phyloP scores from a whole-genome alignment of 176 grass and related monocot genomes.

The Musa itinerans region DNA sequence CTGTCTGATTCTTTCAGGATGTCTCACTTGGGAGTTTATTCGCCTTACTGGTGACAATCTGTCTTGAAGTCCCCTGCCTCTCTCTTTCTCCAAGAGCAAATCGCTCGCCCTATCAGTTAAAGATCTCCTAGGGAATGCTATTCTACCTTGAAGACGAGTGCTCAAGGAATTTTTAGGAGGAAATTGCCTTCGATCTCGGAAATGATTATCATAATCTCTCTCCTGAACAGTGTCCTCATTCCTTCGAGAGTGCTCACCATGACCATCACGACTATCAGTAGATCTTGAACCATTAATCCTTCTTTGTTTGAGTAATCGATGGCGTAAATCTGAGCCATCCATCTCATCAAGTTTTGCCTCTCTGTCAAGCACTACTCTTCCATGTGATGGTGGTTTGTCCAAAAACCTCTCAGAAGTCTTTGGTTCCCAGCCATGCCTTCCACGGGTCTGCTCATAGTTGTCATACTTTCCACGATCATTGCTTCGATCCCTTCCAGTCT shows the following conservation, averaged over 20 bases:
- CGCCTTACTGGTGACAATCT: slow-evolving; percentile 38
- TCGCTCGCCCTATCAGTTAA: slow-evolving; percentile 37
- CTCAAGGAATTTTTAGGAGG: slow-evolving; percentile 44
- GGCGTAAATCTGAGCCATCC: slow-evolving; percentile 70
- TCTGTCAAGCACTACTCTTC: slow-evolving; percentile 48
- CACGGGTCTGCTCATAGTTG: slow-evolving; percentile 25
- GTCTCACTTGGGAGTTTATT: slow-evolving; percentile 31
- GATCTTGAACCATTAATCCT: slow-evolving; percentile 44
- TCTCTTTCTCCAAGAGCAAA: slow-evolving; percentile 38
- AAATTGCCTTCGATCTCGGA: slow-evolving; percentile 28
- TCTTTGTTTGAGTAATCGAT: slow-evolving; percentile 58
- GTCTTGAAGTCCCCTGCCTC: slow-evolving; percentile 38
- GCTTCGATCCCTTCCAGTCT: slow-evolving; percentile 50
- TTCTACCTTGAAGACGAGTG: slow-evolving; percentile 67
- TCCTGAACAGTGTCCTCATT: neutral
- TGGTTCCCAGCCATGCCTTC: slow-evolving; percentile 44
- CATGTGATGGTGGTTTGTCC: slow-evolving; percentile 38
- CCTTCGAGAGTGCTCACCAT: slow-evolving; percentile 21
- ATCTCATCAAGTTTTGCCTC: slow-evolving; percentile 31
- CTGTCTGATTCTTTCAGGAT: slow-evolving; percentile 27
- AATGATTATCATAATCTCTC: slow-evolving; percentile 9
- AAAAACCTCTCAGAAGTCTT: slow-evolving; percentile 54
- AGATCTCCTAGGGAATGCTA: slow-evolving; percentile 62
- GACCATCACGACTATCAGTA: slow-evolving; percentile 37
- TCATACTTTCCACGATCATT: slow-evolving; percentile 38